These are phyloP conservation scores for Endogone sp. DNA, from an alignment of 192 early-diverging fungal genomes.

Conservation along the genomic window DNA sequence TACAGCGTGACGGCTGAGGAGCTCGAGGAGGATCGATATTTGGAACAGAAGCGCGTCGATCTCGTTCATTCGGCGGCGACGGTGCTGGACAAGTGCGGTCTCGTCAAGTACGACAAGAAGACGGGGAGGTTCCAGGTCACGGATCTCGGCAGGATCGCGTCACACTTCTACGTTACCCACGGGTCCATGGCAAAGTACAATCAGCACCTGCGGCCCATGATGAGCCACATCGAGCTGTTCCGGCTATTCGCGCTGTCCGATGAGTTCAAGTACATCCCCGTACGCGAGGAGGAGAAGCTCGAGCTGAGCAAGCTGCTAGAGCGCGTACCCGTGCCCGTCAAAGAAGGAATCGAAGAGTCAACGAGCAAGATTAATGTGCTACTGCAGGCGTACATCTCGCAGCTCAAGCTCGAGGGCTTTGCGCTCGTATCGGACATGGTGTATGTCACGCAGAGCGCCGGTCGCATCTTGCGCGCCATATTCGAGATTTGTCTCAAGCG, in stretches of 20 bases:
- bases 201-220: slow-evolving; percentile 87
- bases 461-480: slow-evolving; percentile 90
- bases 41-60: slow-evolving; percentile 85
- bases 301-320: slow-evolving; percentile 86
- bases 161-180: slow-evolving; percentile 94
- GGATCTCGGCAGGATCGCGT: slow-evolving; percentile 92
- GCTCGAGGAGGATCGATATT: slow-evolving; percentile 68
- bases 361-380: slow-evolving; percentile 93
- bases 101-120: slow-evolving; percentile 94
- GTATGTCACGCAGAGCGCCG: slow-evolving; percentile 94
- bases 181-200: slow-evolving; percentile 92
- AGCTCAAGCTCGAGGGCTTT: slow-evolving; percentile 89
- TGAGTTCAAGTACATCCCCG: slow-evolving; percentile 93
- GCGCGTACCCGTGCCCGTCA: slow-evolving; percentile 93
- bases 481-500: slow-evolving; percentile 95
- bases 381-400: slow-evolving; percentile 94
- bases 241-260: slow-evolving; percentile 83
- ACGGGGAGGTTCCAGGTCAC: slow-evolving; percentile 87
- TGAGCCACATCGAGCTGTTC: slow-evolving; percentile 87
- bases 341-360: slow-evolving; percentile 87
- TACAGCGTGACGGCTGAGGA: slow-evolving; percentile 78
- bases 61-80: slow-evolving; percentile 85
- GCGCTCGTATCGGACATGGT: slow-evolving; percentile 98
- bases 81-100: slow-evolving; percentile 82
- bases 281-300: slow-evolving; percentile 91